Conservation (phyloP, 805 yeast species). For the Candida namnaoensis region DNA sequence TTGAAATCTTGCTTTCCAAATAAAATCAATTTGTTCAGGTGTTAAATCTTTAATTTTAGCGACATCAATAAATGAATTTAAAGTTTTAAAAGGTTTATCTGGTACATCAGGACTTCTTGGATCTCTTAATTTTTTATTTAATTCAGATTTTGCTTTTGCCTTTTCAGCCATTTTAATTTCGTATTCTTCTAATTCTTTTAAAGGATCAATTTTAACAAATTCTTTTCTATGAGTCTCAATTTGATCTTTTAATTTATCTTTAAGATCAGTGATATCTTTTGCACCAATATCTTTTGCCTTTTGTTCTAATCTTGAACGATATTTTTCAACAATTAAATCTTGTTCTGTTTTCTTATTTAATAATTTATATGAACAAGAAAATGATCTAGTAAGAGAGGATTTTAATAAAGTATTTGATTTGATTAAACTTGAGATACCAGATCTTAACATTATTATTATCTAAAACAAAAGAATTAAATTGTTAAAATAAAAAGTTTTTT, state of each 20-base stretch:
- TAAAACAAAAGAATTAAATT: too few relatives aligned
- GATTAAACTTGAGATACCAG: too few relatives aligned
- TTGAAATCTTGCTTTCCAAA: conserved; percentile 87
- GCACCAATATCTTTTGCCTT: conserved; percentile 35
- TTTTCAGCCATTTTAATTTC: conserved; percentile 25
- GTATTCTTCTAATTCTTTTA: conserved; percentile 54
- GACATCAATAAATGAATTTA: conserved; percentile 62
- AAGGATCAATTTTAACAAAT: conserved; percentile 58
- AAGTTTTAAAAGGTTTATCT: conserved; percentile 57
- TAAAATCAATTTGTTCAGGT: conserved; percentile 55
- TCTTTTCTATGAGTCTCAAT: conserved; percentile 48
- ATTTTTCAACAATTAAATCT: conserved; percentile 14
- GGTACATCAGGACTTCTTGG: conserved; percentile 29
- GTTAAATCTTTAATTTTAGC: conserved; percentile 54
- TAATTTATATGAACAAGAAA: too few relatives aligned
- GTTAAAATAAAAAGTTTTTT: too few relatives aligned
- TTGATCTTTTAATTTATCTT: conserved; percentile 51
- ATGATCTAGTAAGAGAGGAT: too few relatives aligned
- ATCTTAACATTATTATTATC: too few relatives aligned
- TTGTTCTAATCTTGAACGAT: conserved; percentile 25
- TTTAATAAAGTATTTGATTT: too few relatives aligned
- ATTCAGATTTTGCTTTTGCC: conserved; percentile 16
- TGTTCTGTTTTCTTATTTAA: too few relatives aligned
- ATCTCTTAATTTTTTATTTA: conserved; percentile 18
- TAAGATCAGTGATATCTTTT: conserved; percentile 46